Conservation (phyloP, 2,329 filamentous ascomycete genomes). For the Aspergillus nomiae region DNA sequence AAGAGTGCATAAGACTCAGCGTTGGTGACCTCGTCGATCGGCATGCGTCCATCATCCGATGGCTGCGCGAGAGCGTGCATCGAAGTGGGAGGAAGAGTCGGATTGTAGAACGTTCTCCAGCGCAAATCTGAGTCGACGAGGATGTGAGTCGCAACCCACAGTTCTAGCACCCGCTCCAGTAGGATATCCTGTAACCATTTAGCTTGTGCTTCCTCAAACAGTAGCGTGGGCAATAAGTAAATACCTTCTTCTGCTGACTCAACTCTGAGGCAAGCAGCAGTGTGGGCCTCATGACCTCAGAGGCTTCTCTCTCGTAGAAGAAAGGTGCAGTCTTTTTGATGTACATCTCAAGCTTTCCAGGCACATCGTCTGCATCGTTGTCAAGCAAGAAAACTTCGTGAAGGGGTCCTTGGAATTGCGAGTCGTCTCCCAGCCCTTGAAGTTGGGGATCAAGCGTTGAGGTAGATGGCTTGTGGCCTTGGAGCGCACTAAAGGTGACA, state of each 20-base stretch:
- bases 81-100: slow-evolving; percentile 39
- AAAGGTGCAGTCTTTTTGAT: slow-evolving; percentile 51
- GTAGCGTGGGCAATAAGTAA: not conserved
- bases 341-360: slow-evolving; percentile 56
- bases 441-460: slow-evolving; percentile 44
- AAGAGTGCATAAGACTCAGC: slow-evolving; percentile 53
- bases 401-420: slow-evolving; percentile 38
- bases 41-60: slow-evolving; percentile 42
- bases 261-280: slow-evolving; percentile 44
- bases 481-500: slow-evolving; percentile 49
- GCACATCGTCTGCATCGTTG: slow-evolving; percentile 52
- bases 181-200: slow-evolving; percentile 43
- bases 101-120: slow-evolving; percentile 54
- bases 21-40: slow-evolving; percentile 43
- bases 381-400: slow-evolving; percentile 53
- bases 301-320: slow-evolving; percentile 53
- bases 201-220: not conserved
- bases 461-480: slow-evolving; percentile 40
- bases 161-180: slow-evolving; percentile 54
- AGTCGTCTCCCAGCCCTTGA: slow-evolving; percentile 43
- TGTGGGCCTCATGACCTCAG: slow-evolving; percentile 54
- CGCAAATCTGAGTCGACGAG: slow-evolving; percentile 52
- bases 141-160: slow-evolving; percentile 60
- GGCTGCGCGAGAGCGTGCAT: slow-evolving; percentile 40
- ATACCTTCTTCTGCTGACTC: slow-evolving; percentile 41